Conservation (phyloP, 2,329 filamentous ascomycete genomes). For the Phyllosticta paracitricarpa region DNA sequence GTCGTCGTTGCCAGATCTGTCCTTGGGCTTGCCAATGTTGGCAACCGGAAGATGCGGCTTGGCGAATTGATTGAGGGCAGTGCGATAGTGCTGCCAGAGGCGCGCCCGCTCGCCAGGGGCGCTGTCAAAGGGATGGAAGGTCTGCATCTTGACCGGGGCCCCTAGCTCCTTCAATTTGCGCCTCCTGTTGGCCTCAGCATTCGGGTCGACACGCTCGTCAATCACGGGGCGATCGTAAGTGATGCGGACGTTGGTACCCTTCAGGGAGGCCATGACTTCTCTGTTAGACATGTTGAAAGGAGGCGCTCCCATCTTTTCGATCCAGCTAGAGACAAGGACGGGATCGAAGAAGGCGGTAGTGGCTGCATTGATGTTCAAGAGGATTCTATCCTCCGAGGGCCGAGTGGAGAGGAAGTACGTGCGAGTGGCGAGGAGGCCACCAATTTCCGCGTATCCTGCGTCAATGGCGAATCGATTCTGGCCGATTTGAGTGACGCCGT, state of each 20-base stretch:
- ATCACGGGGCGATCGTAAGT: neutral
- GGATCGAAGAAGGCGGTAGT: neutral
- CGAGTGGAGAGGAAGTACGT: slow-evolving; percentile 5
- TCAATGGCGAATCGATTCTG: neutral
- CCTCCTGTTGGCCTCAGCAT: neutral
- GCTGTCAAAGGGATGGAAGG: neutral
- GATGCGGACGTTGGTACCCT: slow-evolving; percentile 11
- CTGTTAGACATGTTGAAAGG: neutral
- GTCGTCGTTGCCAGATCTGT: slow-evolving; percentile 1
- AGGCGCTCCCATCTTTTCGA: neutral
- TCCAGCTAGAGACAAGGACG: neutral
- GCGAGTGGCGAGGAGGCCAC: neutral
- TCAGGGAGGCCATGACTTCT: neutral
- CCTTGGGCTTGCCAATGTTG: neutral
- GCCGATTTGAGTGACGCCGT: neutral
- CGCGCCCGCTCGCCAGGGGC: neutral
- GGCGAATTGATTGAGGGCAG: neutral
- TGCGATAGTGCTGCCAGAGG: neutral
- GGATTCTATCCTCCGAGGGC: slow-evolving; percentile 9
- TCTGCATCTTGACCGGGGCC: neutral
- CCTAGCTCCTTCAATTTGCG: neutral
- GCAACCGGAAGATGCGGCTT: neutral
- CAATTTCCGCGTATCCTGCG: neutral
- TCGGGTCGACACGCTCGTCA: neutral
- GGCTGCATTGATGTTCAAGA: neutral